Evolutionary conservation across 306 rosid genomes (phyloP), one percentile per base, ranked within the genome.

Genomic region (Aeschynomene evenia): DNA sequence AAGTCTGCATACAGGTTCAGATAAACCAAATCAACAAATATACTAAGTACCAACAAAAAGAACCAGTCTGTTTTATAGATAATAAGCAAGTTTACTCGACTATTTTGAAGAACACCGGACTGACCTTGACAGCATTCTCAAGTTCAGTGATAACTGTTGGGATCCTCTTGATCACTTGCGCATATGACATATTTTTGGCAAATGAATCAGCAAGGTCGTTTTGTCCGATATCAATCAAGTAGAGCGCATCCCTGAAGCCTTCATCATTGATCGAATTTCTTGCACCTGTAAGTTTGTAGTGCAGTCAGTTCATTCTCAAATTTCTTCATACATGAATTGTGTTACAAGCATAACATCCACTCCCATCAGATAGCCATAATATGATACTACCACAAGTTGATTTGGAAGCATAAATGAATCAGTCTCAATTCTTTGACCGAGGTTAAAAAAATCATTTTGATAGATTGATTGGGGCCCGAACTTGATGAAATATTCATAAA

Each of bases 191-290:
- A 60, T 87, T 81, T 60, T 87, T 88, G 43, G 80, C 23, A 65
- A 93, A 93, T 37, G 96, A 82, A 76, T 88, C 87, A 9, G 94
- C 94, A 33, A 93, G 48, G 80, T 93, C 98, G 52, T 93, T 93
- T 81, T 93, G 98, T 7, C 98, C 98, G 16, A 93, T 90, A 62
- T 93, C 98, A 58, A 93, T 90, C 83, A 90, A 71, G 85, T 93
- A 93, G 43, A 93, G 96, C 18, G 97, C 98, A 52, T 79, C 62
- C 15, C 76, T 73, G 61, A 93, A 88, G 67, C 86, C 94, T 40
- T 55, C 81, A 22, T 84, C 89, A 7, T 69, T 76, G 31, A 93
- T 70, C 80, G 61, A 26, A 68, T 76, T 71, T 49, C 66, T 63
- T 21, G 83, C 64, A 70, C 91, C 98, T 90, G 57, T 7, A 56